A percentile compares a stretch with the other conserved stretches of the same genome.
Conservation (phyloP, 2,329 filamentous ascomycete genomes). For the Claviceps sp. region DNA sequence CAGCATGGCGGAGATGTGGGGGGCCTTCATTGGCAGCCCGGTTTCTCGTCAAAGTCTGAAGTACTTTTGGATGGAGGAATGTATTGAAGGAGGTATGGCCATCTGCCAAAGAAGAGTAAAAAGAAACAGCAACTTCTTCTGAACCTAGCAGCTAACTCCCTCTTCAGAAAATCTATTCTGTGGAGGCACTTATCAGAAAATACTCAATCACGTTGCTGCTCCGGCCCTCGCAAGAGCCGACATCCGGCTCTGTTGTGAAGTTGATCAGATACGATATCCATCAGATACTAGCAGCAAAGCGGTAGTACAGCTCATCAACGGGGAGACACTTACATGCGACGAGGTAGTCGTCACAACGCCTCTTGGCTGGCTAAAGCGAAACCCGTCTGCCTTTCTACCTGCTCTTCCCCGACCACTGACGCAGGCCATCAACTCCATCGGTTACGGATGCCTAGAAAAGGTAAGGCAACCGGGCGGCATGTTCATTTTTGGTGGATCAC, state of each 20-base stretch:
- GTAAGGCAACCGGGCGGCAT: constrained; percentile 17
- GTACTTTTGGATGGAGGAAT: constrained; percentile 69
- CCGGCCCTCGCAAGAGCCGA: constrained; percentile 41
- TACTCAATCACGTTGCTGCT: constrained; percentile 43
- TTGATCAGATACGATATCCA: constrained; percentile 27
- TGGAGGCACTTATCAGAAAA: constrained; percentile 43
- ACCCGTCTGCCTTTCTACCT: constrained; percentile 47
- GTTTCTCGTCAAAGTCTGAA: constrained; percentile 54
- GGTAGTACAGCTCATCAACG: constrained; percentile 29
- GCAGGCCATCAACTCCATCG: constrained; percentile 48
- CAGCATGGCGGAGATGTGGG: constrained; percentile 52
- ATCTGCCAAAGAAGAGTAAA: background rate
- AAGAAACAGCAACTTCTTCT: background rate
- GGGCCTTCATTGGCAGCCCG: constrained; percentile 54
- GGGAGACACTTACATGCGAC: constrained; percentile 41
- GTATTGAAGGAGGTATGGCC: constrained; percentile 51
- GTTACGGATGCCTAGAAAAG: constrained; percentile 62
- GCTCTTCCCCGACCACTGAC: constrained; percentile 41
- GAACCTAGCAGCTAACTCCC: background rate
- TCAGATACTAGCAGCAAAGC: constrained; percentile 18
- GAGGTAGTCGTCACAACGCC: constrained; percentile 56
- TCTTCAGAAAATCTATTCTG: constrained; percentile 45
- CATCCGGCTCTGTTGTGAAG: constrained; percentile 37
- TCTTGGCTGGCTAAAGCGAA: constrained; percentile 53
- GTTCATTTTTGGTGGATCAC: background rate